A percentile compares a stretch with the other conserved stretches of the same genome.
Evolutionary conservation across 371 early-diverging fungal species (phyloP).

Genomic region (Capillidium heterosporum): DNA sequence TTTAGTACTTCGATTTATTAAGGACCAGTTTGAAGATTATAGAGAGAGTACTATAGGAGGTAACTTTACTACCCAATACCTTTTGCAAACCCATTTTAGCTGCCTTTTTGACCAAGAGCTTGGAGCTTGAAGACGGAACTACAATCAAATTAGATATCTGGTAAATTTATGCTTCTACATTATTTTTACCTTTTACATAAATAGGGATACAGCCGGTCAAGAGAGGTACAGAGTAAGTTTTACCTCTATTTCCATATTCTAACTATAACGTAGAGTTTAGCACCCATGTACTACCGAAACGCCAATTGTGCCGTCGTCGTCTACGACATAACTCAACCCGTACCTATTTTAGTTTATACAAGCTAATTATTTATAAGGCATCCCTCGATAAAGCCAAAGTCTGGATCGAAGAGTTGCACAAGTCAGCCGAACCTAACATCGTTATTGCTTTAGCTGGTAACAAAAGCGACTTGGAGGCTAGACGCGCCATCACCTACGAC

Average conservation of each 20-base stretch:
- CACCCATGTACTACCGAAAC: constrained; percentile 97
- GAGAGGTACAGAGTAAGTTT: constrained; percentile 69
- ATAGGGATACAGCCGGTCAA: constrained; percentile 88
- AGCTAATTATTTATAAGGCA: constrained; percentile 3
- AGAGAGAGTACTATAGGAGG: constrained; percentile 96
- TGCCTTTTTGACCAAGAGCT: constrained; percentile 63
- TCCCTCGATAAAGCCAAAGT: constrained; percentile 89
- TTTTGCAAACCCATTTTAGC: constrained; percentile 21
- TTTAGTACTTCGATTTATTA: constrained; percentile 87
- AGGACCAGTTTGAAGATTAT: constrained; percentile 93
- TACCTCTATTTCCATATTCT: not conserved
- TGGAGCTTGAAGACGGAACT: constrained; percentile 42
- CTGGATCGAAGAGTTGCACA: constrained; percentile 96
- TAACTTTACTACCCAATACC: constrained; percentile 12
- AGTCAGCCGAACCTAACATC: constrained; percentile 86
- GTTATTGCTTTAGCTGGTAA: constrained; percentile 95
- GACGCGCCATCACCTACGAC: constrained; percentile 51
- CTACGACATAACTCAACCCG: constrained; percentile 92
- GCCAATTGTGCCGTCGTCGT: constrained; percentile 92
- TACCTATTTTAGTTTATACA: constrained; percentile 13
- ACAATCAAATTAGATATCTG: constrained; percentile 80
- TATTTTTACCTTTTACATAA: not conserved
- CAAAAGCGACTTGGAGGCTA: constrained; percentile 71
- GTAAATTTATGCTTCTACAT: constrained; percentile 14
- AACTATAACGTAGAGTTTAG: constrained; percentile 48